Evolutionary conservation across 2,329 filamentous ascomycete species (phyloP).

Genomic region (Diaporthe sp.): DNA sequence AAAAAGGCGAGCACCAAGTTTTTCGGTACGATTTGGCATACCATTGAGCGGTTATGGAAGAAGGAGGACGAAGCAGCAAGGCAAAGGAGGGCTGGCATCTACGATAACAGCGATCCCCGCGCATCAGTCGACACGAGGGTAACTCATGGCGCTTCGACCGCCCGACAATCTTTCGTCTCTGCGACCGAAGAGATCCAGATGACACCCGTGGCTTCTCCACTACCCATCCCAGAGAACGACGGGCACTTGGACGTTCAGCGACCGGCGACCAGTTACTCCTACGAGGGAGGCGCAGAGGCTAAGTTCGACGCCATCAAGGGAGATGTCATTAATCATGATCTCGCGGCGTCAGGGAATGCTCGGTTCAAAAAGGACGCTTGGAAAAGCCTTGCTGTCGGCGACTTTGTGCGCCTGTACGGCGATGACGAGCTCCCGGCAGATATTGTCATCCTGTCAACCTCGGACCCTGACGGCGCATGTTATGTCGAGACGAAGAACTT

Average conservation of each 20-base stretch:
- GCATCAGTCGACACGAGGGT: slow-evolving; percentile 73
- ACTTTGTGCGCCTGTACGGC: slow-evolving; percentile 96
- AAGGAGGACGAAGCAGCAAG: slow-evolving; percentile 59
- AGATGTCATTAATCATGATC: slow-evolving; percentile 77
- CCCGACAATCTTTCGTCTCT: slow-evolving; percentile 61
- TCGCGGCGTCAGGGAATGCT: slow-evolving; percentile 74
- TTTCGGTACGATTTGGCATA: slow-evolving; percentile 63
- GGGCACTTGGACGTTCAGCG: slow-evolving; percentile 43
- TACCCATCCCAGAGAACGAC: slow-evolving; percentile 57
- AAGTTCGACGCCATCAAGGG: slow-evolving; percentile 59
- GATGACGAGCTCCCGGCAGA: slow-evolving; percentile 96
- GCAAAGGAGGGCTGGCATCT: slow-evolving; percentile 58
- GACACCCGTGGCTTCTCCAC: slow-evolving; percentile 91
- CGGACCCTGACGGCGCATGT: slow-evolving; percentile 92
- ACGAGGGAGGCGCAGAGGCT: slow-evolving; percentile 46
- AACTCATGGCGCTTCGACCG: slow-evolving; percentile 62
- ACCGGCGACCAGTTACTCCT: slow-evolving; percentile 46
- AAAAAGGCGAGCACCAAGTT: slow-evolving; percentile 86
- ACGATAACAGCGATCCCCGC: slow-evolving; percentile 67
- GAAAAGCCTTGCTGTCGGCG: slow-evolving; percentile 95
- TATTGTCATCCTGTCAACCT: slow-evolving; percentile 90
- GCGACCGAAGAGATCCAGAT: slow-evolving; percentile 85
- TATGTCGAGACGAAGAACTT: slow-evolving; percentile 99
- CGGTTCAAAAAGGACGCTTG: slow-evolving; percentile 93
- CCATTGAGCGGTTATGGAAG: slow-evolving; percentile 59